Evolutionary conservation across 805 yeast genomes (phyloP), one percentile per base, ranked within the genome.

Genomic region (Pichia heedii): DNA sequence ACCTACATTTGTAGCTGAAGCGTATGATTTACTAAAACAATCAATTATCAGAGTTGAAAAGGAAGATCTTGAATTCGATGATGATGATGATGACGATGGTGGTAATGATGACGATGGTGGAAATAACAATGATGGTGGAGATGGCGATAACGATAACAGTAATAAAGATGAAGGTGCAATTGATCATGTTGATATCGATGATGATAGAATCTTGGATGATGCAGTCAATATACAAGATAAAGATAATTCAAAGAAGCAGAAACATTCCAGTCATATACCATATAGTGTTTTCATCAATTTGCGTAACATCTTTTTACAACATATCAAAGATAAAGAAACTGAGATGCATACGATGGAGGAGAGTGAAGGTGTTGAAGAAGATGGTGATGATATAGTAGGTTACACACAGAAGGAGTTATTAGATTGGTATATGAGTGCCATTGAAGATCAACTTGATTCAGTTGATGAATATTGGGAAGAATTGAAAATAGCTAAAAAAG

Each of bases 31-130:
- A 49, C 70, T 93, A 54, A 78, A 93, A 60, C 95, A 87, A 64
- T 84, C 96, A 33, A 89, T 90, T 48, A 87, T 93, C 54, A 78
- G 93, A 49, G 97, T 90, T 34, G 97, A 93, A 60, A 83, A 82
- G 61, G 97, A 90, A 53, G 97, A 90, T 60, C 74, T 90, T 34
- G 93, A 86, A 47, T 70, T 90, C 38, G 93, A 79, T 12, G 94
- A 78, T n/a, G 88, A 74, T 26, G 73, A 63, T 3, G 56, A 48
- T 19, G 57, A 56, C 12, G 54, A 47, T 5, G 58, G 51, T 12
- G 64, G 49, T 18, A 54, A 55, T 22, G 54, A 51, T 37, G 57
- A 48, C 4, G 49, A 43, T 26, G 44, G 39, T 8, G 84, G 73
- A 22, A 70, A 62, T 7, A 51, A 50, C n/a, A 54, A 49, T 13